Evolutionary conservation across 208 protist genomes (phyloP), one percentile per base, ranked within the genome.

Genomic region (Angomonas ambiguus): DNA sequence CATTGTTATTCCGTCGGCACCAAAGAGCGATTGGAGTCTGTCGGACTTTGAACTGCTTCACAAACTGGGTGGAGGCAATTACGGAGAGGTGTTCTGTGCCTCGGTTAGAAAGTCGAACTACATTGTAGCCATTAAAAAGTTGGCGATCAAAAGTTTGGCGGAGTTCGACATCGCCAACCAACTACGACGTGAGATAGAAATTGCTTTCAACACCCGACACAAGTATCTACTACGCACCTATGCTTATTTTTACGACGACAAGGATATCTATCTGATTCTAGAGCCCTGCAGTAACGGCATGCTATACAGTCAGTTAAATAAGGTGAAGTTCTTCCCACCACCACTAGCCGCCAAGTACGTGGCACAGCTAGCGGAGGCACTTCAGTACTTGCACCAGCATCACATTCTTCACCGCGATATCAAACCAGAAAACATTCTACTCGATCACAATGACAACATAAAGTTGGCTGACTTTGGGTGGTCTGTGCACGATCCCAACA

Each of bases 391-490:
- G 16, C 98, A 99, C 74, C 83, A 93, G 38, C 88, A 96, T 69
- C 77, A 99, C 82, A 98, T 99, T 24, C 95, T 99, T 6, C 97
- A 99, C 72, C 84, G 97, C 24, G 97, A 98, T 70, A 98, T 98
- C 63, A 98, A 98, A 61, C 94, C 93, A 2, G 93, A 97, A 75
- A 97, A 97, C 66, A 94, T 96, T 65, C 76, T 96, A 18, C 77
- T 98, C 1, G 91, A 97, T 58, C 81, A 90, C 56, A 90, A 98
- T 61, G 76, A 91, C 45, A 97, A 98, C 69, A 87, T 99, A 51
- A 99, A 99, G 74, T 96, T 99, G 18, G 98, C 98, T 4, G 98
- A 99, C 79, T 99, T 99, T 90, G 98, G 98, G 20, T 99, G 98
- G 98, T 97, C 92, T 4, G 98, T 99, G 38, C 98, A 99, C 75